Evolutionary conservation across 306 rosid genomes (phyloP).

Genomic region (Fragaria ananassa): DNA sequence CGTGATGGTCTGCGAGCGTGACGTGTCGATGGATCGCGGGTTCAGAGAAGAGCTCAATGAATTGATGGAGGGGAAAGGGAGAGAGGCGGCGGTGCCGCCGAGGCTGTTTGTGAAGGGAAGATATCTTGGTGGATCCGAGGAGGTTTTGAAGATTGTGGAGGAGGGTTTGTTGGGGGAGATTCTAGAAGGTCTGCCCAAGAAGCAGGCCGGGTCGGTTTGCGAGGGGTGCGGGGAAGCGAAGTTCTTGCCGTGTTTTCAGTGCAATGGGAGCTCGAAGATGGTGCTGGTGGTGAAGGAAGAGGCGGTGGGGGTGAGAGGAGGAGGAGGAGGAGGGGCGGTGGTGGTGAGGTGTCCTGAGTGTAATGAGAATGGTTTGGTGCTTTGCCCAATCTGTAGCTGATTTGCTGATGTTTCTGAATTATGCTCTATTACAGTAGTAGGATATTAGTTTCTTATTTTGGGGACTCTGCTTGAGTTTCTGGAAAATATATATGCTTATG

Average conservation of each 20-base stretch:
- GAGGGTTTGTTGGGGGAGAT: slow-evolving; percentile 61
- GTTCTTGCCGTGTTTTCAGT: slow-evolving; percentile 71
- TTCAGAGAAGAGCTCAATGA: slow-evolving; percentile 58
- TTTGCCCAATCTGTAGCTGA: slow-evolving; percentile 76
- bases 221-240: slow-evolving; percentile 82
- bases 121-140: slow-evolving; percentile 72
- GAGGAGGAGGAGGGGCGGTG: slow-evolving; percentile 14
- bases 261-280: slow-evolving; percentile 80
- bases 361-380: slow-evolving; percentile 82
- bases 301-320: slow-evolving; percentile 25
- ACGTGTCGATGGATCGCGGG: slow-evolving; percentile 80
- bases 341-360: slow-evolving; percentile 64
- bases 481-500: neutral
- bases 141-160: slow-evolving; percentile 53
- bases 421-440: neutral
- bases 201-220: slow-evolving; percentile 53
- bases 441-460: neutral
- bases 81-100: slow-evolving; percentile 49
- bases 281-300: slow-evolving; percentile 35
- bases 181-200: slow-evolving; percentile 60
- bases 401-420: slow-evolving; percentile 4
- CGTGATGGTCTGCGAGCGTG: slow-evolving; percentile 64
- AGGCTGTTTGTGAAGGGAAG: slow-evolving; percentile 68
- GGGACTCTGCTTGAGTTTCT: slow-evolving; percentile 11
- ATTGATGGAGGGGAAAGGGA: slow-evolving; percentile 42